Evolutionary conservation across 2,329 filamentous ascomycete genomes (phyloP).

Genomic region (Xylaria sp.): DNA sequence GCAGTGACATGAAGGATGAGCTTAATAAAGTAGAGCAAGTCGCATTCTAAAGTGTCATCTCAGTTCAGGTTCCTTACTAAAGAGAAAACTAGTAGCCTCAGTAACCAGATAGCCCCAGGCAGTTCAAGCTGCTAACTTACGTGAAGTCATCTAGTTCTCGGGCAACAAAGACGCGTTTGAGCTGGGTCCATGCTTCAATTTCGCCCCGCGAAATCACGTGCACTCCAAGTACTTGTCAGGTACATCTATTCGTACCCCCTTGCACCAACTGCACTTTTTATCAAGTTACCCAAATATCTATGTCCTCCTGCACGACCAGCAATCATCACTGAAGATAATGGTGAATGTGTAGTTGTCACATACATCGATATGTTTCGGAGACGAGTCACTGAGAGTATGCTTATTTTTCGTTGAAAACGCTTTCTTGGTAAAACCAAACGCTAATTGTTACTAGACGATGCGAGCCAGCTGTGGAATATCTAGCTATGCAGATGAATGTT

Average conservation of each 20-base stretch:
- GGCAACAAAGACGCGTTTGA: conserved; percentile 31
- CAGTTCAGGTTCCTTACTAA: neutral
- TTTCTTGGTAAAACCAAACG: conserved; percentile 20
- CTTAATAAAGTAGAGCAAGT: neutral
- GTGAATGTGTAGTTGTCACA: no score
- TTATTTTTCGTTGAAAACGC: conserved; percentile 5
- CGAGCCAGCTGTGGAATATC: conserved; percentile 21
- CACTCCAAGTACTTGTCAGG: neutral
- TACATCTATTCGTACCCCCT: neutral
- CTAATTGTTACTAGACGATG: conserved; percentile 28
- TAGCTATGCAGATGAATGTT: conserved; percentile 26
- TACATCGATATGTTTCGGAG: neutral
- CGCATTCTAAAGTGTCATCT: conserved; percentile 19
- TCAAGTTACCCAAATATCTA: neutral
- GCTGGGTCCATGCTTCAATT: conserved; percentile 4
- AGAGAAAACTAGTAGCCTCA: neutral
- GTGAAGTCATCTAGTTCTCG: neutral
- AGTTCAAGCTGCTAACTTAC: neutral
- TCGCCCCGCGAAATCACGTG: conserved; percentile 41
- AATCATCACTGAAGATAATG: no score
- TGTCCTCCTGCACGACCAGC: no score
- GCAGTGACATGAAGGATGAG: neutral
- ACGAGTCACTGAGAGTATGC: neutral
- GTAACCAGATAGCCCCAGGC: neutral
- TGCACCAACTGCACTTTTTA: neutral